These are phyloP conservation scores for Alternaria metachromatica DNA, from an alignment of 2,329 filamentous ascomycete species.

Conservation along the genomic window DNA sequence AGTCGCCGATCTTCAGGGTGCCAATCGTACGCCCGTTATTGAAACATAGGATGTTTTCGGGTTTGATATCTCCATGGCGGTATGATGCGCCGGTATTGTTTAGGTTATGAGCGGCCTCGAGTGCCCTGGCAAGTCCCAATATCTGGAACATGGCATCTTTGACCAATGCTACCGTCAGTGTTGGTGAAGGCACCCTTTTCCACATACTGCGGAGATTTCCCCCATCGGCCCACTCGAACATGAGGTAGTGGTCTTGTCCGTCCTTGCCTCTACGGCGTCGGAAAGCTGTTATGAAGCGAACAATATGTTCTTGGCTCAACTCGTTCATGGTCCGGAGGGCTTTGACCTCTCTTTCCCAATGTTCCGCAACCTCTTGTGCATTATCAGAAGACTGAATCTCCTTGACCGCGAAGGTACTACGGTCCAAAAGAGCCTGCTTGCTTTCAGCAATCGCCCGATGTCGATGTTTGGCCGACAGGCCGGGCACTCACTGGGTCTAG, in stretches of 20 bases:
- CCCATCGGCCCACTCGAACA: slow-evolving; percentile 32
- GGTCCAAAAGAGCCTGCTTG: background rate
- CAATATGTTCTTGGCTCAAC: slow-evolving; percentile 22
- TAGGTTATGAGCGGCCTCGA: slow-evolving; percentile 16
- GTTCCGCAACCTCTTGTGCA: slow-evolving; percentile 1
- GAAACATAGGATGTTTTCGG: slow-evolving; percentile 48
- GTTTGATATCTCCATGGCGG: slow-evolving; percentile 47
- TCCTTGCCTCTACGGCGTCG: background rate
- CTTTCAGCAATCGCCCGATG: background rate
- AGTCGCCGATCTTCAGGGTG: slow-evolving; percentile 25
- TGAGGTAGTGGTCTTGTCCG: slow-evolving; percentile 17
- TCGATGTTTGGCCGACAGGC: too few relatives aligned
- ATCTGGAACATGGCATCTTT: slow-evolving; percentile 15
- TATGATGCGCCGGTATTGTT: slow-evolving; percentile 11
- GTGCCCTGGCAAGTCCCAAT: slow-evolving; percentile 27
- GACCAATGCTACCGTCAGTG: slow-evolving; percentile 1
- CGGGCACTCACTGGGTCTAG: slow-evolving; percentile 8
- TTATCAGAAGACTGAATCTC: slow-evolving; percentile 9
- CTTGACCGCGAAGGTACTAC: slow-evolving; percentile 16
- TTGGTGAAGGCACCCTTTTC: slow-evolving; percentile 10
- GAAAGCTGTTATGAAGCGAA: slow-evolving; percentile 25
- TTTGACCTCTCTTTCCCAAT: slow-evolving; percentile 19
- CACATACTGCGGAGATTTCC: slow-evolving; percentile 28
- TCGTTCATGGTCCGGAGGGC: slow-evolving; percentile 21
- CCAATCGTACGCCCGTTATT: background rate